Evolutionary conservation across 768 basidiomycete species (phyloP), one percentile per base, ranked within the genome.

Genomic region (Coprinellus micaceus): DNA sequence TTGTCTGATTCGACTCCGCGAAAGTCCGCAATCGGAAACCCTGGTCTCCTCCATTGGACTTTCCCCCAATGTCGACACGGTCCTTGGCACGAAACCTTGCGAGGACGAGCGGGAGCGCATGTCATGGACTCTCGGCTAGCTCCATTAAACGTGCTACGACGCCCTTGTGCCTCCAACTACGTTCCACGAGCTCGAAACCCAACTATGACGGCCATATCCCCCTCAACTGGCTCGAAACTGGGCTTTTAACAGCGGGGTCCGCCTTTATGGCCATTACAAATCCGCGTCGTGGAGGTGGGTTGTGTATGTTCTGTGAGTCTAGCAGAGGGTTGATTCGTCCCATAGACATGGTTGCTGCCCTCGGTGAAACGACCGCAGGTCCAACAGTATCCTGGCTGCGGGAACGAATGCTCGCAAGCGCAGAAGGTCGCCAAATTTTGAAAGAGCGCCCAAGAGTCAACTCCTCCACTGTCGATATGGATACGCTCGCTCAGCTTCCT

Each of bases 321-420:
- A 10, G 36, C 40, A 53, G 39, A 21, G 39, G 43, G 24, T 21
- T 46, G 47, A 53, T 60, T 15, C 39, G 26, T 46, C 28, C 53
- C 17, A 40, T 60, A 98, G 95, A 99, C 69, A 93, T 99, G 88
- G 82, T 98, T 40, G 95, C 97, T 11, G 89, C 92, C 4, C 80
- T 98, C 9, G 93, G 92, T 22, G 97, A 98, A 71, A 93, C 93
- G 1, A 94, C 96, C 0, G 90, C 94, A 5, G 88, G 90, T 2
- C 78, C 83, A 0, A 84, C 85, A 53, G 77, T 98, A 40, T 86
- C 90, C 5, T 77, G 79, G 46, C 73, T 97, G 47, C 84, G 91
- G 29, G 87, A 91, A 60, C 67, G 68, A 33, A 92, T 98, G 89
- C 80, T 90, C 2, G 77, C 78, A 30, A 86, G 86, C 63, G 69